A percentile compares a stretch with the other conserved stretches of the same genome.
Evolutionary conservation across 2,329 filamentous ascomycete genomes (phyloP).

Genomic region (Diaporthe ilicicola): DNA sequence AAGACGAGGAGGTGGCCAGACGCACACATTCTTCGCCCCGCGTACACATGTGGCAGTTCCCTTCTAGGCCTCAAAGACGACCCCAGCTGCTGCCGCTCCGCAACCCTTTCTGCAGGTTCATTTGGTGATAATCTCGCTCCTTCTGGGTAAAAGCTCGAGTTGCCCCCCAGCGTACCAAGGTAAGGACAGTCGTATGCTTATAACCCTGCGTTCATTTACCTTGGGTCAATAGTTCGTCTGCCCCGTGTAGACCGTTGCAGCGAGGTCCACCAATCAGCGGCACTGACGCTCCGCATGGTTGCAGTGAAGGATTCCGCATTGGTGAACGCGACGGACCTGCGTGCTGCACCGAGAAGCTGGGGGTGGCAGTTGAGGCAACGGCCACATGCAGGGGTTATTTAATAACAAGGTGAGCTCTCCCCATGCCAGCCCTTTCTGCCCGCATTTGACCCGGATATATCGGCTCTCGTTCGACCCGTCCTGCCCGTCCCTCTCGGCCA

Average conservation of each 20-base stretch:
- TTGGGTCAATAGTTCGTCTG: constrained; percentile 3
- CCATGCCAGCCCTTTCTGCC: not conserved
- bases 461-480: not conserved
- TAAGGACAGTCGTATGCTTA: not conserved
- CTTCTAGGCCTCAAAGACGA: not conserved
- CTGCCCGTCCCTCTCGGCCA: not conserved
- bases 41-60: not conserved
- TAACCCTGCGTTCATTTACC: constrained; percentile 4
- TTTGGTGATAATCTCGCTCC: constrained; percentile 3
- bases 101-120: not conserved
- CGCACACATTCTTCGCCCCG: not conserved
- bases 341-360: not conserved
- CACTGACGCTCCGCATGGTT: not conserved
- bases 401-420: not conserved
- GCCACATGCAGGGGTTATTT: constrained; percentile 7
- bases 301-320: constrained; percentile 20
- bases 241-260: not conserved
- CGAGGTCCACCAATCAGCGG: constrained; percentile 6
- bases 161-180: not conserved
- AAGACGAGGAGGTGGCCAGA: constrained; percentile 18
- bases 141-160: constrained; percentile 13
- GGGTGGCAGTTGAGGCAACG: not conserved
- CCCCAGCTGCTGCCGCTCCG: not conserved
- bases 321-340: constrained; percentile 16
- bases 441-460: not conserved